Base-by-base conservation (phyloP, 805 yeast genomes). In the Kluyveromyces wickerhamii region DNA sequence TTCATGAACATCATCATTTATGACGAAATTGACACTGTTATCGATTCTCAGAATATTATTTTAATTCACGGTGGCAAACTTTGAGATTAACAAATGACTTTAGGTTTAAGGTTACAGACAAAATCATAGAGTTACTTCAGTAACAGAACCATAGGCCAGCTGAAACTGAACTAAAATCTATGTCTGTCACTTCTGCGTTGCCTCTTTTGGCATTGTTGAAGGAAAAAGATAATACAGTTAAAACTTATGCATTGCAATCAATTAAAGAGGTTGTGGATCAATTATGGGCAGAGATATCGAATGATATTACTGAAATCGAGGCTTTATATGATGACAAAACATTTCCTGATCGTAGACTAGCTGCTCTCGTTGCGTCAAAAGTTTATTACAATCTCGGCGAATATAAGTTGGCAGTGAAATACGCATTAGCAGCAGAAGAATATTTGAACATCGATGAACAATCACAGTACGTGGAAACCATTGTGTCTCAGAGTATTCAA, bases 231-330 rank as follows among this genome's bases (percentile, higher is more conserved):
- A 63, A 72, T 32, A 61, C 71, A 34, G 73, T 92, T 46, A 88
- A 86, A 59, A 68, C 79, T 22, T 84, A 85, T 55, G 98, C 97
- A 13, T 71, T 92, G 52, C 66, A 79, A 37, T 78, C 94, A 13
- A 73, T 92, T 45, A 83, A 87, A 55, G 71, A 65, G 18, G 72
- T 82, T 33, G 96, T 86, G 34, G 95, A 87, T 63, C 88, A 85
- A 59, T 70, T 86, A 39, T 92, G 98, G 98, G 86, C 98, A 3
- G 97, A 92, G 65, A 83, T 92, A 38, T 94, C 98, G 38, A 92
- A 92, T 62, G 78, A 73, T 52, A 74, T 92, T 41, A 67, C 84
- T 19, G 87, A 83, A 36, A 82, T 92, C 51, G 98, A 92, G 63
- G 94, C 86, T 44, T 66, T 92, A 36, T 87, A 79, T 51, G 97